phyloP scores from a whole-genome alignment of 2,329 filamentous ascomycete species.

The Calonectria crousiana region DNA sequence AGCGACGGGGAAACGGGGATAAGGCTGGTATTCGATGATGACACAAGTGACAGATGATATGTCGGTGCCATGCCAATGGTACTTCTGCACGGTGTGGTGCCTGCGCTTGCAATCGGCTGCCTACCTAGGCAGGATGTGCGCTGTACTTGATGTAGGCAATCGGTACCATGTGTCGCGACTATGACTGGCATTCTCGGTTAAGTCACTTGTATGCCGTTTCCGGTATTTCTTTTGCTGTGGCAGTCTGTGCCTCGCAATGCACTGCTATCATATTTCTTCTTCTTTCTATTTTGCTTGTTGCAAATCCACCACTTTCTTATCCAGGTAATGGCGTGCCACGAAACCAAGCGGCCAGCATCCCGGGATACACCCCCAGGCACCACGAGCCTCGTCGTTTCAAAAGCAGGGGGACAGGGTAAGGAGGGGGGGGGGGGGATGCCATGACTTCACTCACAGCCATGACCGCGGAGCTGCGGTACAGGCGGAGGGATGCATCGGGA shows the following conservation, averaged over 20 bases:
- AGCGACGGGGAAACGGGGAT: constrained; percentile 22
- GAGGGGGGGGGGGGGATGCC: neutral
- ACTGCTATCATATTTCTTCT: neutral
- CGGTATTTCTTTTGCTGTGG: neutral
- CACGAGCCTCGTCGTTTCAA: constrained; percentile 4
- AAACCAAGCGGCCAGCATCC: neutral
- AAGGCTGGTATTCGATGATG: constrained; percentile 18
- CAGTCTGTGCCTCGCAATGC: neutral
- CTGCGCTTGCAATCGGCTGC: neutral
- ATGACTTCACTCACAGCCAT: neutral
- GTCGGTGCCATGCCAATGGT: neutral
- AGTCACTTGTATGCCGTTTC: neutral
- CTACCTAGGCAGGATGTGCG: neutral
- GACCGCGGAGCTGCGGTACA: neutral
- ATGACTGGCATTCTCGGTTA: neutral
- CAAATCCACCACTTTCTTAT: neutral
- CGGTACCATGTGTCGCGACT: neutral
- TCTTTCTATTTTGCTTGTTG: neutral
- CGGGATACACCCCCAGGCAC: neutral
- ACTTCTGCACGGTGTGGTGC: neutral
- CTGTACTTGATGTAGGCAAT: constrained; percentile 1
- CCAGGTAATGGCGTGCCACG: neutral
- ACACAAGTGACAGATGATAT: constrained; percentile 10
- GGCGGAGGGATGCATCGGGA: neutral
- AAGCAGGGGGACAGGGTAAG: neutral